Evolutionary conservation across 2,329 filamentous ascomycete species (phyloP).

Genomic region (Rugonectria rugulosa): DNA sequence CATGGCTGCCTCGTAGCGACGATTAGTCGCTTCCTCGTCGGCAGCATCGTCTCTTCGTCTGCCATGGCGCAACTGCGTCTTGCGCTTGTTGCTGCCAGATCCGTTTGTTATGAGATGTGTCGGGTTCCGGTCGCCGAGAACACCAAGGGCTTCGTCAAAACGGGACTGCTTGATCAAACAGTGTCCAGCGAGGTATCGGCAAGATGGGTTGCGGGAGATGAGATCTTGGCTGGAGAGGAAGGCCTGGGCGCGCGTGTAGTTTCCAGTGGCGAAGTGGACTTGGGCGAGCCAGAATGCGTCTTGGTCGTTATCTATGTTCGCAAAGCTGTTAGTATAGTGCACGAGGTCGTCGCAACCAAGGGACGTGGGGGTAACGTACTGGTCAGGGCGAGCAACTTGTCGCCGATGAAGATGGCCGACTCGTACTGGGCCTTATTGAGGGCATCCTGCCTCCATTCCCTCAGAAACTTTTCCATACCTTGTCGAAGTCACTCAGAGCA

Average conservation of each 20-base stretch:
- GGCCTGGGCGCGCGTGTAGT: conserved; percentile 89
- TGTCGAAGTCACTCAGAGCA: conserved; percentile 4
- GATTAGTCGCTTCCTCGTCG: conserved; percentile 74
- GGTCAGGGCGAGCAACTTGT: conserved; percentile 94
- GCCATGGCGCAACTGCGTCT: conserved; percentile 45
- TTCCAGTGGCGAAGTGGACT: conserved; percentile 93
- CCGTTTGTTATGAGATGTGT: conserved; percentile 78
- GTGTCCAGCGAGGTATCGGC: conserved; percentile 90
- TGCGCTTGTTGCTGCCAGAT: conserved; percentile 47
- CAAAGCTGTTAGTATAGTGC: conserved; percentile 12
- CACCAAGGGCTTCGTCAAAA: conserved; percentile 84
- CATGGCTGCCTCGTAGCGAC: conserved; percentile 95
- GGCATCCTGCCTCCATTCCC: conserved; percentile 94
- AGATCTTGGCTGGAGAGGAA: conserved; percentile 87
- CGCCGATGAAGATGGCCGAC: conserved; percentile 94
- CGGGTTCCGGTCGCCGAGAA: conserved; percentile 94
- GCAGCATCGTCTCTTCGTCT: conserved; percentile 45
- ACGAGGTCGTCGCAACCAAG: neutral
- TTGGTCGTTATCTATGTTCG: conserved; percentile 77
- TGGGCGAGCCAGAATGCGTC: conserved; percentile 99
- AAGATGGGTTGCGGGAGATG: conserved; percentile 81
- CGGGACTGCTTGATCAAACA: conserved; percentile 92
- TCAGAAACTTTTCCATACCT: conserved; percentile 88
- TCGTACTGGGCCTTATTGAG: conserved; percentile 96
- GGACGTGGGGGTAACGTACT: conserved; percentile 63